Evolutionary conservation across 2,329 filamentous ascomycete species (phyloP), one percentile per base, ranked within the genome.

Genomic region (Exserohilum turcica): DNA sequence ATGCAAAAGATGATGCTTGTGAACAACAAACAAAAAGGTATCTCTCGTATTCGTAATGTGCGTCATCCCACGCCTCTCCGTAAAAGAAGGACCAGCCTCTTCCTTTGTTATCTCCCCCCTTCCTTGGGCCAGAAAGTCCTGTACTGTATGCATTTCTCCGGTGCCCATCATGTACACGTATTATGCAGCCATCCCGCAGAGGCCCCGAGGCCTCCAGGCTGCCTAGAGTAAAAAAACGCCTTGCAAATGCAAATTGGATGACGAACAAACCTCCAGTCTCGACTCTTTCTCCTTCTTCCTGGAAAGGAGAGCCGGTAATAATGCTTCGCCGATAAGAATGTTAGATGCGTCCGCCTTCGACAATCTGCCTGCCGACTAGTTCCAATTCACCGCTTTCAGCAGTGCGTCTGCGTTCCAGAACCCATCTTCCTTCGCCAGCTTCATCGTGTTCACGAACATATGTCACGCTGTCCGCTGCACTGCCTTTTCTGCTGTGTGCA

Each of bases 401-500:
- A 2, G 86, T 88, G 31, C 88, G 77, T 46, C 87, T 79, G 31
- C 87, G 76, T 72, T 91, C 88, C 61, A 91, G 76, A 6, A 91
- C 83, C 88, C 88, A 91, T 39, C 86, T 76, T 7, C 74, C 72
- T 49, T 80, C 82, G 7, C 80, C 80, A 2, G 83, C 79, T 39
- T 86, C 84, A 65, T 88, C 85, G 55, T 82, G 81, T 57, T 84
- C 81, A n/a, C 77, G 73, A 2, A 82, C 79, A 70, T 91, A 91
- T 6, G 86, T 87, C 29, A 91, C 85, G 57, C 86, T 89, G 60
- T 90, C 88, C 1, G 85, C 71, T 16, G 70, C 88, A 43, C 82
- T 77, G 7, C 73, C 74, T 38, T 74, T 77, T 19, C 77, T 57
- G 16, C 66, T 67, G 53, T 75, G 73, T 3, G 66, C 65, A 8